phyloP scores from a whole-genome alignment of 1,284 basidiomycete genomes.

The Hemileia vastatrix region DNA sequence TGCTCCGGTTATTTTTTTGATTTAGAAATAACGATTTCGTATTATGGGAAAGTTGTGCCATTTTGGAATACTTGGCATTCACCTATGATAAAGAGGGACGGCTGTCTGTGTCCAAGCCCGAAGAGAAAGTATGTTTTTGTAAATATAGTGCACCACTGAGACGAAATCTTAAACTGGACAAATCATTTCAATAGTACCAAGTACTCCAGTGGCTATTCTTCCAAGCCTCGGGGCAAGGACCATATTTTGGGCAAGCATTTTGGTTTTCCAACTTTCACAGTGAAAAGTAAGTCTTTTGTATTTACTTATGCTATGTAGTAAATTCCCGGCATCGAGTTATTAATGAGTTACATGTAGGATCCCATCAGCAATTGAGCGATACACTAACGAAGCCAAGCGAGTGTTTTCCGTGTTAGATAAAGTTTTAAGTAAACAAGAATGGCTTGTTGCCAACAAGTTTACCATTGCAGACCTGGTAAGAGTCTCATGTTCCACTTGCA shows the following conservation, averaged over 20 bases:
- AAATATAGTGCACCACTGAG: background rate
- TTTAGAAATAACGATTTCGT: constrained; percentile 21
- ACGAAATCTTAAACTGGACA: background rate
- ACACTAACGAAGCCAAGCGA: background rate
- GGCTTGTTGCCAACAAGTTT: constrained; percentile 1
- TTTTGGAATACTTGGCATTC: constrained; percentile 32
- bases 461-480: constrained; percentile 4
- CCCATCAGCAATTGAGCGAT: constrained; percentile 5
- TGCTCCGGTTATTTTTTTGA: too few relatives aligned
- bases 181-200: background rate
- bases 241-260: constrained; percentile 3
- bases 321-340: background rate
- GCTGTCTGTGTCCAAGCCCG: background rate
- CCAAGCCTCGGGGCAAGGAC: constrained; percentile 9
- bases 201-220: constrained; percentile 7
- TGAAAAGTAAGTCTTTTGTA: background rate
- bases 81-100: constrained; percentile 31
- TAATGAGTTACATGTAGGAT: background rate
- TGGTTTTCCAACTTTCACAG: background rate
- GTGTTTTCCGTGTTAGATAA: background rate
- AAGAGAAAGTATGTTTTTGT: background rate
- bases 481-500: background rate
- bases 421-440: constrained; percentile 3
- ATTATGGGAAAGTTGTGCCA: constrained; percentile 35
- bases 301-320: too few relatives aligned